Evolutionary conservation across 106 monocot species (phyloP).

Genomic region (Phalaenopsis equestris): DNA sequence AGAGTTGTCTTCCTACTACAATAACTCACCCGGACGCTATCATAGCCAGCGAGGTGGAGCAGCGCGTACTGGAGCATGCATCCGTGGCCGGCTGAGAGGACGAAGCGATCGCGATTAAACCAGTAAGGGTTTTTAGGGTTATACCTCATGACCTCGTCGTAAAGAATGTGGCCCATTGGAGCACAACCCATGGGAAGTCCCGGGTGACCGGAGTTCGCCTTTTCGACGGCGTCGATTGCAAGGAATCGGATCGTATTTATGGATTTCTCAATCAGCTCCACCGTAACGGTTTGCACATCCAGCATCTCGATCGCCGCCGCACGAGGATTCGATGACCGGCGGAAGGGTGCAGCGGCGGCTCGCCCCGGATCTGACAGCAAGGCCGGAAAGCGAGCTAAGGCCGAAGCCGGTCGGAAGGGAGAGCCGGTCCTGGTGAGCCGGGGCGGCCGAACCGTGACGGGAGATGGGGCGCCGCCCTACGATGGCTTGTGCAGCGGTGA

Average conservation of each 20-base stretch:
- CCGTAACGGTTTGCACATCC: conserved; percentile 26
- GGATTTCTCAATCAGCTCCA: conserved; percentile 70
- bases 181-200: conserved; percentile 96
- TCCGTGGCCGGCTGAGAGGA: conserved; percentile 91
- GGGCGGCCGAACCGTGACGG: no score
- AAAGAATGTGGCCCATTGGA: conserved; percentile 81
- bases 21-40: conserved; percentile 66
- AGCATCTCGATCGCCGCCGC: conserved; percentile 58
- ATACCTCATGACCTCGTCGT: conserved; percentile 91
- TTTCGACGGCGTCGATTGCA: conserved; percentile 90
- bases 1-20: no score
- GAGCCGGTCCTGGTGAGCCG: no score
- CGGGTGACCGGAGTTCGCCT: conserved; percentile 94
- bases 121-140: conserved; percentile 96
- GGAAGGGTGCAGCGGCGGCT: not conserved
- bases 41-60: conserved; percentile 91
- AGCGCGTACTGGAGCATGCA: conserved; percentile 97
- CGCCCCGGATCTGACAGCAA: conserved; percentile 1
- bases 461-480: no score
- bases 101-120: conserved; percentile 91
- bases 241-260: conserved; percentile 89
- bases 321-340: conserved; percentile 1
- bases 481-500: no score
- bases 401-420: no score
- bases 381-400: no score